Evolutionary conservation across 495 filamentous ascomycete genomes (phyloP).

Genomic region (Aspergillus hancockii): DNA sequence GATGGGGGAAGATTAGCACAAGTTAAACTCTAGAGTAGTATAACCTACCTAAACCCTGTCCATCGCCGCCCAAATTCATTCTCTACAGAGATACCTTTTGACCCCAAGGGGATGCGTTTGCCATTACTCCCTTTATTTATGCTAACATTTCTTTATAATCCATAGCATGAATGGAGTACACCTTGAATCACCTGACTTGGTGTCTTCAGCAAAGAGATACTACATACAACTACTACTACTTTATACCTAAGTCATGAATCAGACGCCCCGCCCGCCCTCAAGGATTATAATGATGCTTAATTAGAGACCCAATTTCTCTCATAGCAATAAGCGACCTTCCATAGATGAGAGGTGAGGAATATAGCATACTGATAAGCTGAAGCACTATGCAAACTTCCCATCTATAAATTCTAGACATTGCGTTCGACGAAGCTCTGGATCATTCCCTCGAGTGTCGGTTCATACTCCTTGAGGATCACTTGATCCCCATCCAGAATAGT

Average conservation of each 20-base stretch:
- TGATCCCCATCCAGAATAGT: conserved; percentile 73
- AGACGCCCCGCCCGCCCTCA: too few species aligned
- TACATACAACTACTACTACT: too few species aligned
- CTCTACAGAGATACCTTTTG: too few species aligned
- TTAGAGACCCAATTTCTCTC: too few species aligned
- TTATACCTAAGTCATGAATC: too few species aligned
- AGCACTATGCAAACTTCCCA: not conserved
- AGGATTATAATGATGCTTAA: too few species aligned
- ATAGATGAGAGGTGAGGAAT: too few species aligned
- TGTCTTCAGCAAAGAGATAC: not conserved
- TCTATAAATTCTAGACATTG: conserved; percentile 45
- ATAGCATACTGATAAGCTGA: not conserved
- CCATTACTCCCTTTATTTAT: too few species aligned
- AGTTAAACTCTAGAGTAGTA: not conserved
- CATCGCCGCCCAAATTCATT: not conserved
- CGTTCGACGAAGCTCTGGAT: conserved; percentile 90
- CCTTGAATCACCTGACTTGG: not conserved
- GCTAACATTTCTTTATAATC: too few species aligned
- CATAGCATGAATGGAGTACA: too few species aligned
- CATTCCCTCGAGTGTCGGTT: conserved; percentile 79
- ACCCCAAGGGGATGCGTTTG: too few species aligned
- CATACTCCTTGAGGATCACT: conserved; percentile 86
- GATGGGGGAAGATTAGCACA: not conserved
- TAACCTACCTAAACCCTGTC: not conserved
- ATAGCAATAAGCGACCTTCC: not conserved